These are phyloP conservation scores for Spergularia azorica DNA, from an alignment of 179 eudicot species.

Conservation along the genomic window DNA sequence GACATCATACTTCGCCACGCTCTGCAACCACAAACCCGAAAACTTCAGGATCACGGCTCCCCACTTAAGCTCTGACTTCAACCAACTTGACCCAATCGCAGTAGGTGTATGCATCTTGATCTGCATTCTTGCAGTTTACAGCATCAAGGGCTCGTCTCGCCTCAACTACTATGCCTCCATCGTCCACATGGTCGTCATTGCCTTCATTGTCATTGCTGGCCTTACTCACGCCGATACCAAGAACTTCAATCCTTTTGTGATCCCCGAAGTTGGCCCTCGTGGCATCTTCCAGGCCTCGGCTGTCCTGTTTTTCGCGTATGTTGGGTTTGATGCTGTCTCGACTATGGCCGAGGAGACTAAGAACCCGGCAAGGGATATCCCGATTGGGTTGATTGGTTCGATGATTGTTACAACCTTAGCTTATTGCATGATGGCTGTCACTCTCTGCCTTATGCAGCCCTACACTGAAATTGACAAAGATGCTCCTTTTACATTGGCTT, in stretches of 20 bases:
- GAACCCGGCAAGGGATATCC: conserved; percentile 72
- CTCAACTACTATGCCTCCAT: conserved; percentile 68
- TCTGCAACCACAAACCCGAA: conserved; percentile 50
- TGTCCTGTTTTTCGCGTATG: conserved; percentile 71
- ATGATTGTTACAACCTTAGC: conserved; percentile 52
- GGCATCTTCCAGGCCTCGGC: conserved; percentile 75
- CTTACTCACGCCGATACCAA: conserved; percentile 50
- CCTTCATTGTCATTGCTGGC: conserved; percentile 67
- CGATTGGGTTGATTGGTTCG: conserved; percentile 76
- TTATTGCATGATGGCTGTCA: conserved; percentile 58
- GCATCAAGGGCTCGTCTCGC: conserved; percentile 60
- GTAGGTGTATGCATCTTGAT: conserved; percentile 40
- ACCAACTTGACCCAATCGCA: conserved; percentile 64
- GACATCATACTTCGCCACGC: conserved; percentile 85
- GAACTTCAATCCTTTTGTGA: conserved; percentile 39
- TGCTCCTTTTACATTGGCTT: conserved; percentile 75
- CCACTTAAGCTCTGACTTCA: conserved; percentile 42
- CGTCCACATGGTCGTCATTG: conserved; percentile 49
- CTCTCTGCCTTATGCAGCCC: conserved; percentile 71
- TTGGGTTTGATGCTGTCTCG: conserved; percentile 81
- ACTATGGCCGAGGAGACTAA: conserved; percentile 92
- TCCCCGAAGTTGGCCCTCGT: conserved; percentile 36
- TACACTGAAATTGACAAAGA: conserved; percentile 40
- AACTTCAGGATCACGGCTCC: conserved; percentile 44
- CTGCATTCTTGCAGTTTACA: conserved; percentile 40